These are phyloP conservation scores for Wakefieldia striispora DNA, from an alignment of 768 basidiomycete genomes.

Conservation along the genomic window DNA sequence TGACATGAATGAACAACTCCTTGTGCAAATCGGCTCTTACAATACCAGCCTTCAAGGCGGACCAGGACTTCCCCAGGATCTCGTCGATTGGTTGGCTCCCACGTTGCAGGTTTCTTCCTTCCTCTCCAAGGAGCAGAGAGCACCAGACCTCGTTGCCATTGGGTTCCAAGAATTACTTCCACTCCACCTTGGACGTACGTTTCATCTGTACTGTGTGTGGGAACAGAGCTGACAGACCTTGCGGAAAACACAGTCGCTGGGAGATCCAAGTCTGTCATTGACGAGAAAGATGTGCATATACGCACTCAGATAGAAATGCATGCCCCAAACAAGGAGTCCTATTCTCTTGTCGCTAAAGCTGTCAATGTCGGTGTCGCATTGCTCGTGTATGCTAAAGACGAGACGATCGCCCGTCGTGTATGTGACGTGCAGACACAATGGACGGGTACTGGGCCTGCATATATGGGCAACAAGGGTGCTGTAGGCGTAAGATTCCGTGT, in stretches of 20 bases:
- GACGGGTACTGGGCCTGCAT: constrained; percentile 69
- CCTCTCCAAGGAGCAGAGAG: constrained; percentile 57
- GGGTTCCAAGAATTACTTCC: constrained; percentile 94
- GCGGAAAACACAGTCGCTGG: constrained; percentile 61
- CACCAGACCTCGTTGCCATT: constrained; percentile 86
- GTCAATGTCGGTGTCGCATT: constrained; percentile 88
- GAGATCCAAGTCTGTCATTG: constrained; percentile 65
- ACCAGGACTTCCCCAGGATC: constrained; percentile 71
- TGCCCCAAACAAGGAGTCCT: constrained; percentile 69
- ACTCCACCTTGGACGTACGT: constrained; percentile 81
- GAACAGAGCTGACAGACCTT: constrained; percentile 2
- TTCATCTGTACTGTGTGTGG: background rate
- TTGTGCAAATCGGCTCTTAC: constrained; percentile 85
- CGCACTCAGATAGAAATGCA: constrained; percentile 69
- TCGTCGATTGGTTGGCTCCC: constrained; percentile 90
- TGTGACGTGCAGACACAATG: constrained; percentile 70
- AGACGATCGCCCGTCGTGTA: constrained; percentile 55
- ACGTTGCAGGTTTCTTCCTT: constrained; percentile 74
- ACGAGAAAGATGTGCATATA: constrained; percentile 69
- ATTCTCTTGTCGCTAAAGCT: constrained; percentile 73
- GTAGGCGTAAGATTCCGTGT: constrained; percentile 85
- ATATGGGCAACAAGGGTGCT: constrained; percentile 95
- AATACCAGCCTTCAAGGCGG: constrained; percentile 88
- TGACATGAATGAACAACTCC: constrained; percentile 33
- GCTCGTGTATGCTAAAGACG: constrained; percentile 82